Conservation (phyloP, 148 eudicot genomes). For the Pharnaceum exiguum region DNA sequence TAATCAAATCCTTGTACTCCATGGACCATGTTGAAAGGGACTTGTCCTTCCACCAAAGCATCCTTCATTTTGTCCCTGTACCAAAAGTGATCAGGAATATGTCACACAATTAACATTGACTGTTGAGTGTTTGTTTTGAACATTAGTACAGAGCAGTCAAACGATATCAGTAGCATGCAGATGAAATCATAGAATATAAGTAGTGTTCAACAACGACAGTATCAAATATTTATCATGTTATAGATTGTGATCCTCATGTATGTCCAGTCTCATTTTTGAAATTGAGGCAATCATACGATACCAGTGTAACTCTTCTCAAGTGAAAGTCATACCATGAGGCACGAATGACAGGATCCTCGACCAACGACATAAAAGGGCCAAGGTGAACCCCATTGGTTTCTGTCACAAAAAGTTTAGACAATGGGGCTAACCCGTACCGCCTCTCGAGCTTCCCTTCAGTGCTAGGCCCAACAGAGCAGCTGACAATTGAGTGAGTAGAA, state of each 20-base stretch:
- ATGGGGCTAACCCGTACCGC: conserved; percentile 7
- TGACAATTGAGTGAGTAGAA: conserved; percentile 12
- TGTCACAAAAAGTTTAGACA: conserved; percentile 15
- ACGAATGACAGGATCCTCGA: conserved; percentile 16
- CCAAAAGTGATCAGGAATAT: not conserved
- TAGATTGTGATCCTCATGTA: no score
- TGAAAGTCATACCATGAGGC: conserved; percentile 18
- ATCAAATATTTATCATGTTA: no score
- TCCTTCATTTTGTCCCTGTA: conserved; percentile 31
- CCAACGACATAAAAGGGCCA: conserved; percentile 11
- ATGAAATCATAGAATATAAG: no score
- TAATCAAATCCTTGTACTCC: conserved; percentile 44
- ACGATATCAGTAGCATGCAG: no score
- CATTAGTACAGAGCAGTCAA: no score
- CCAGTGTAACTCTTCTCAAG: no score
- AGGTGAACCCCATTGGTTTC: conserved; percentile 22
- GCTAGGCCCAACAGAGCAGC: not conserved
- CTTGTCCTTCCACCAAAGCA: conserved; percentile 39
- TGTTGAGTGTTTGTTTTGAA: no score
- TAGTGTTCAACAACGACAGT: no score
- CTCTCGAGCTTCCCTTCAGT: conserved; percentile 8
- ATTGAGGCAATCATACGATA: no score
- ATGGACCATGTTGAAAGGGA: conserved; percentile 38
- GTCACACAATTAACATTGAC: not conserved
- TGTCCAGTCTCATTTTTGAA: no score